Evolutionary conservation across 805 yeast species (phyloP).

Genomic region (Hanseniaspora vineae): DNA sequence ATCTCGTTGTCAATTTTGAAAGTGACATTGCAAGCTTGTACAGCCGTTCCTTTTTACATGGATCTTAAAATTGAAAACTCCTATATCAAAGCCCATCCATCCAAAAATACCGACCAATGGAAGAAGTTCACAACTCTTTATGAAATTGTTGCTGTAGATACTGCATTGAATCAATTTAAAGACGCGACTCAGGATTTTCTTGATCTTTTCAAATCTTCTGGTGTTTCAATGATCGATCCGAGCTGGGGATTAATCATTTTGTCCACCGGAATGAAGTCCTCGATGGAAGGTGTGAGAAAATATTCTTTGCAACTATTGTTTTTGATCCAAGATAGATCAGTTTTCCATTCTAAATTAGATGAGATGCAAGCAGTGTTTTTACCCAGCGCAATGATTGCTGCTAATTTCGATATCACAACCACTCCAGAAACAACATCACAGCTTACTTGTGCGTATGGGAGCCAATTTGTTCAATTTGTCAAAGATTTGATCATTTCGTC

Average conservation of each 20-base stretch:
- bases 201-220: constrained; percentile 33
- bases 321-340: constrained; percentile 33
- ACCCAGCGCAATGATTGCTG: constrained; percentile 51
- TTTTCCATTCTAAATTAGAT: constrained; percentile 31
- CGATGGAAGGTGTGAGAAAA: constrained; percentile 66
- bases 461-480: constrained; percentile 34
- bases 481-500: constrained; percentile 9
- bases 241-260: constrained; percentile 66
- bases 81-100: constrained; percentile 6
- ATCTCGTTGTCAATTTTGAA: constrained; percentile 54
- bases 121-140: constrained; percentile 56
- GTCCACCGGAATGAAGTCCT: constrained; percentile 61
- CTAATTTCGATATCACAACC: constrained; percentile 32
- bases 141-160: constrained; percentile 73
- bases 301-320: constrained; percentile 45
- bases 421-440: constrained; percentile 8
- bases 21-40: constrained; percentile 38
- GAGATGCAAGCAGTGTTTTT: constrained; percentile 31
- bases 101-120: constrained; percentile 43
- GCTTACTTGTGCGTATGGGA: constrained; percentile 46
- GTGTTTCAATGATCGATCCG: constrained; percentile 35
- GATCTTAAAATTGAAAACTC: constrained; percentile 22
- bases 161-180: constrained; percentile 74
- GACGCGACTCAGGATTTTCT: constrained; percentile 60
- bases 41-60: constrained; percentile 2